Base-by-base conservation (phyloP, 495 filamentous ascomycete genomes). In the Penicillium silybi region DNA sequence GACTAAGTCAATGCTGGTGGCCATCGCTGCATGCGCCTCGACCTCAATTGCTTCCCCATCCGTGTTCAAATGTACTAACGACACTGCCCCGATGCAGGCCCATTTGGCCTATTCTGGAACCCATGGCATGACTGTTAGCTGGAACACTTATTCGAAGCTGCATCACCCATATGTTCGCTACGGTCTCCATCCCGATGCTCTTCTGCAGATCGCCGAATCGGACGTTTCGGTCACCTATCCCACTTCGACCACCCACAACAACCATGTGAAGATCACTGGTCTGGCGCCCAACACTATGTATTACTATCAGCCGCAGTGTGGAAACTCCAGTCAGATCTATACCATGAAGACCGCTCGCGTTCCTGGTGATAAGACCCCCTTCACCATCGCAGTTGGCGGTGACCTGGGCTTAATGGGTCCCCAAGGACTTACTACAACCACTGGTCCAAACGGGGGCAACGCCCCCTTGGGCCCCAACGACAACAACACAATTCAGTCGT, bases 141-240 rank as follows among this genome's bases (percentile, higher is more conserved):
- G 29, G 29, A 32, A 32, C 29, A 32, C 29, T 13, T 32, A 32
- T 10, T 32, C 29, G 3, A 32, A 32, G 29, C 10, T 32, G 29
- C 9, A 32, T 4, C 10, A 13, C 11, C 29, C 29, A 2, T 32
- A 11, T 32, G 29, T 32, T 32, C 29, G 29, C 10, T 32, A 32
- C 29, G 29, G 29, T 13, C 8, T 3, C 29, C 29, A 32, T 13
- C 29, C 29, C 29, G 11, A 32, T 32, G 29, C 29, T 22, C 51
- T 59, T 15, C 8, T 40, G n/a, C 26, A 52, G 7, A 17, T 34
- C 5, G 56, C 48, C 4, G 32, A 7, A 11, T 59, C 56, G 2
- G 39, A 54, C 4, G 34, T 59, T 19, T 59, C 56, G 16, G 51
- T 54, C 13, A 59, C 56, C 18, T 59, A 59, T 46, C 51, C 46